A percentile compares a stretch with the other conserved stretches of the same genome.
Conservation (phyloP, 2,329 filamentous ascomycete species). For the Xylariaceae sp. region DNA sequence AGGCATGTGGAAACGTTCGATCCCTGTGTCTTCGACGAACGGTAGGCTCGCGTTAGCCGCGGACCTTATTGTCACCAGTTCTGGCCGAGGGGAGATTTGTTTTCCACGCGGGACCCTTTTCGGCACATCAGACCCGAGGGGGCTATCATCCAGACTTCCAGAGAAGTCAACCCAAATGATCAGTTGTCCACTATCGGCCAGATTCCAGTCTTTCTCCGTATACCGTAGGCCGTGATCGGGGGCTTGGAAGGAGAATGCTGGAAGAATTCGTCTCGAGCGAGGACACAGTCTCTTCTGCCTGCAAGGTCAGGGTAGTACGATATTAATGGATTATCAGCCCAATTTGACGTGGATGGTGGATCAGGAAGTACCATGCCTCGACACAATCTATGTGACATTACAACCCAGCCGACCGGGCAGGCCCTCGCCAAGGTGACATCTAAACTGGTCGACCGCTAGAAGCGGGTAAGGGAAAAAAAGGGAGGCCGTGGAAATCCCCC, state of each 20-base stretch:
- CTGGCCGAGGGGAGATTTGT: slow-evolving; percentile 5
- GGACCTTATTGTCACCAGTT: neutral
- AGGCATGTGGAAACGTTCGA: slow-evolving; percentile 4
- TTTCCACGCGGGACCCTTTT: slow-evolving; percentile 3
- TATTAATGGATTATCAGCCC: slow-evolving; percentile 1
- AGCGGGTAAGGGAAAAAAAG: slow-evolving; percentile 17
- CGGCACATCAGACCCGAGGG: slow-evolving; percentile 8
- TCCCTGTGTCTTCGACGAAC: slow-evolving; percentile 9
- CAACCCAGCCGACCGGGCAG: slow-evolving; percentile 6
- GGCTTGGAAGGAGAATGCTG: neutral
- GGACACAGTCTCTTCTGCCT: neutral
- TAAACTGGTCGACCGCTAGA: slow-evolving; percentile 8
- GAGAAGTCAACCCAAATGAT: neutral
- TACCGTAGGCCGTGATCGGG: neutral
- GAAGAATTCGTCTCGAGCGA: neutral
- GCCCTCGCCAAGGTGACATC: slow-evolving; percentile 13
- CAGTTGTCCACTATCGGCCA: neutral
- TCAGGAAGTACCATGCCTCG: slow-evolving; percentile 4
- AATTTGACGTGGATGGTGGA: slow-evolving; percentile 1
- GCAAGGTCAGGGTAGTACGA: slow-evolving; percentile 4
- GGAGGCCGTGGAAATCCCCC: neutral
- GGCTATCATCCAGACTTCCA: slow-evolving; percentile 1
- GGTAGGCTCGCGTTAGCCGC: slow-evolving; percentile 15
- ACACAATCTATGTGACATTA: slow-evolving; percentile 9
- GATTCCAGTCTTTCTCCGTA: neutral